phyloP scores from a whole-genome alignment of 2,329 filamentous ascomycete species.

The Thermoascus crustaceus region DNA sequence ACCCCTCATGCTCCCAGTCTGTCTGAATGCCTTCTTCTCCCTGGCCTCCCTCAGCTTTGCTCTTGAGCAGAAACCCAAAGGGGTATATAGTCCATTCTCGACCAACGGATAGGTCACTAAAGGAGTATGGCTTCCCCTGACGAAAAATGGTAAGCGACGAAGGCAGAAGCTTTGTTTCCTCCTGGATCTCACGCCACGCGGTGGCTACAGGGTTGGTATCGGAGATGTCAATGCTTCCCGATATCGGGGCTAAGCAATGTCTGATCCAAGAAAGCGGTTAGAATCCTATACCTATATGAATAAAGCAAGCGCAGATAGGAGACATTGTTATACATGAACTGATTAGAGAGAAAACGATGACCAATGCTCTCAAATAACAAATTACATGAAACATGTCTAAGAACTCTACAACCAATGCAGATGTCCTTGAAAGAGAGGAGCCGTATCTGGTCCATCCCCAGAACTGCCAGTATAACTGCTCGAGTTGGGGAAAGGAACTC shows the following conservation, averaged over 20 bases:
- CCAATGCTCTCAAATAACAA: no score
- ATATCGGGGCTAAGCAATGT: constrained; percentile 53
- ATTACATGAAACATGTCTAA: no score
- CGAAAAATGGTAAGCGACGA: constrained; percentile 45
- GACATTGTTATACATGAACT: neutral
- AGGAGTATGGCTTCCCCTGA: constrained; percentile 51
- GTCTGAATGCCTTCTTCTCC: constrained; percentile 44
- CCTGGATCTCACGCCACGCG: constrained; percentile 54
- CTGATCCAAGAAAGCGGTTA: constrained; percentile 27
- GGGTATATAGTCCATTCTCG: constrained; percentile 57
- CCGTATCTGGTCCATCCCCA: no score
- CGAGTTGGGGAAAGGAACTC: no score
- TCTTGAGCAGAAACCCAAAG: constrained; percentile 47
- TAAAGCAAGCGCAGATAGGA: neutral
- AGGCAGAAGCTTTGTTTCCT: constrained; percentile 52
- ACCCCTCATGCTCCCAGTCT: constrained; percentile 56
- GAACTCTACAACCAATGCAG: no score
- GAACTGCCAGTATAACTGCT: no score
- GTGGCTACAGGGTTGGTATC: constrained; percentile 49
- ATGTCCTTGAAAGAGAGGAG: no score
- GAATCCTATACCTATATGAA: neutral
- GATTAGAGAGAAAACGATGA: no score
- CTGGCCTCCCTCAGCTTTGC: constrained; percentile 17
- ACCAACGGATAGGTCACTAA: constrained; percentile 45
- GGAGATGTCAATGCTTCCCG: constrained; percentile 49